These are phyloP conservation scores for Mycena vitilis DNA, from an alignment of 768 basidiomycete genomes.

Conservation along the genomic window DNA sequence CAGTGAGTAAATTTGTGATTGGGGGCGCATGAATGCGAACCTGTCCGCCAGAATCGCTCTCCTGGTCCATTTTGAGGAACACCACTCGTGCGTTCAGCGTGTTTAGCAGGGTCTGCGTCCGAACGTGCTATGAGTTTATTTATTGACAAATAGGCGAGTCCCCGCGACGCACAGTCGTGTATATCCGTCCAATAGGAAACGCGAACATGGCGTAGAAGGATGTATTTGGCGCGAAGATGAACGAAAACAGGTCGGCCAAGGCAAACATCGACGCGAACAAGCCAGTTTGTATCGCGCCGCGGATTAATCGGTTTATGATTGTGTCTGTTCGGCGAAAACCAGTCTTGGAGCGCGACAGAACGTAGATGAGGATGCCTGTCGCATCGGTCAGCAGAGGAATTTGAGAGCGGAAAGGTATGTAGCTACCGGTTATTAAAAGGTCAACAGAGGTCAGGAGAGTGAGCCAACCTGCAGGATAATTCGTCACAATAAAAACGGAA, in stretches of 20 bases:
- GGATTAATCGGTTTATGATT: conserved; percentile 44
- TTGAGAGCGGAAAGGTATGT: neutral
- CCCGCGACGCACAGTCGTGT: conserved; percentile 50
- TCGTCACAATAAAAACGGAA: neutral
- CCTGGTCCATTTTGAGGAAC: neutral
- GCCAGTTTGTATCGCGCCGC: conserved; percentile 52
- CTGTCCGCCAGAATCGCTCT: conserved; percentile 4
- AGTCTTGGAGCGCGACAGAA: conserved; percentile 38
- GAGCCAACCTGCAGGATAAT: conserved; percentile 6
- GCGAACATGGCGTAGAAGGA: conserved; percentile 53
- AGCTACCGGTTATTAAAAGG: conserved; percentile 10
- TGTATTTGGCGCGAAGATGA: conserved; percentile 41
- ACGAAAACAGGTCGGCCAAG: conserved; percentile 46
- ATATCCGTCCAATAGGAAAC: conserved; percentile 55
- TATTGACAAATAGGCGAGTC: neutral
- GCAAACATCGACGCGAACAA: conserved; percentile 51
- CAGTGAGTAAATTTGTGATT: neutral
- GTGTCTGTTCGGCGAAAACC: conserved; percentile 25
- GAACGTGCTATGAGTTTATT: neutral
- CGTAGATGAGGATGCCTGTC: conserved; percentile 38
- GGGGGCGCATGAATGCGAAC: neutral
- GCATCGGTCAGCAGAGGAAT: neutral
- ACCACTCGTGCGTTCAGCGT: conserved; percentile 17
- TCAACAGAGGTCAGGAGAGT: neutral
- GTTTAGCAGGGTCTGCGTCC: conserved; percentile 24